Evolutionary conservation across 768 basidiomycete species (phyloP), one percentile per base, ranked within the genome.

Genomic region (Pleurotus platypus): DNA sequence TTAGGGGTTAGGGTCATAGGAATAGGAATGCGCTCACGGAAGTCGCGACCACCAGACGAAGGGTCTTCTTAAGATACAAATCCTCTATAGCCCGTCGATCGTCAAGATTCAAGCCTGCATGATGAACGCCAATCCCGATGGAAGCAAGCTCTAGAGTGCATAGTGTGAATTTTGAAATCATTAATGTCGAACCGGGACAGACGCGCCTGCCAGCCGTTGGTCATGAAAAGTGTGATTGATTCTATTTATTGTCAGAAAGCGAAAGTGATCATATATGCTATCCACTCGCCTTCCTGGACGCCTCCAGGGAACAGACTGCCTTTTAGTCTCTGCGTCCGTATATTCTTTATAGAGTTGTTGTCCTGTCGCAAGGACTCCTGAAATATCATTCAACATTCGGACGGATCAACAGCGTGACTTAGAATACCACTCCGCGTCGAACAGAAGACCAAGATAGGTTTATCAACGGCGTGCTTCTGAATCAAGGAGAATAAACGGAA

Each of bases 371-470:
- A 89, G 70, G 2, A 80, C 82, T 2, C 85, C 85, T 86, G 40
- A 42, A 16, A 16, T 18, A 18, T 22, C 50, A 26, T 24, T 43
- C 16, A 35, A 9, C 0, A 11, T 9, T 11, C 11, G 11, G 30
- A 35, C 30, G 8, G 11, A 35, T 35, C 30, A 35, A 11, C 30
- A 11, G 30, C 11, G 30, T 35, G 30, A 9, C 8, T 35, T 35
- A 4, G 11, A 11, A 39, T 3, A 89, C 93, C 87, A 77, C 90
- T 94, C 62, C 96, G 80, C 2, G 96, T 98, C 15, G 92, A 78
- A 60, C 87, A 89, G 67, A 99, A 99, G 6, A 98, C 72, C 49
- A 99, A 72, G 15, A 92, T 88, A 0, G 96, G 94, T 68, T 94
- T 95, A 26, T 88, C 84, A 12, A 77, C 73, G 0, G 88, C 84